Evolutionary conservation across 2,329 filamentous ascomycete genomes (phyloP), one percentile per base, ranked within the genome.

Genomic region (Aspergillus jensenii): DNA sequence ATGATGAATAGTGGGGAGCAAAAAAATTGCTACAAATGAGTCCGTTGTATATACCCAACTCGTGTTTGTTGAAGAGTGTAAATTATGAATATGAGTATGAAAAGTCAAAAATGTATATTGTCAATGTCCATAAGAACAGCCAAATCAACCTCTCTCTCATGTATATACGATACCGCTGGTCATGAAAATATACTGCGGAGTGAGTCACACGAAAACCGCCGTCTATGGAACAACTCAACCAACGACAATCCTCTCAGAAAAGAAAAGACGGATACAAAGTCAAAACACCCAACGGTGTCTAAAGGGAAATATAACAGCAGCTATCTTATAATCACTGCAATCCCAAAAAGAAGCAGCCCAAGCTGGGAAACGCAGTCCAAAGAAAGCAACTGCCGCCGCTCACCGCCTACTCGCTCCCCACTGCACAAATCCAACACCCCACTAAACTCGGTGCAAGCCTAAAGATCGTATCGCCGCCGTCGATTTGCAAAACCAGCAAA

Each of bases 341-440:
- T 23, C 15, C 19, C n/a, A 4, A 4, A 37, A 43, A 44, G 8
- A 37, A 39, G 6, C 23, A 35, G 27, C 9, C 11, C 35, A 33
- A 47, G 33, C 12, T 12, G 8, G 11, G 46, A 27, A 35, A 23
- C 9, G 19, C 11, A 12, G 19, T 21, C 17, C n/a, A 53, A 37
- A 53, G 21, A 31, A 37, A 31, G 19, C 43, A 54, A 47, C 59
- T 62, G 59, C 59, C 58, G 45, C 44, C 45, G 55, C 40, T 56
- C 68, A 71, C 70, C 70, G 70, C 71, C 68, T 65, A 64, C 66
- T 65, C 67, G 63, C 67, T 68, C 67, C 72, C 71, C 70, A 72
- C 71, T 71, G 68, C 71, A 73, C 70, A 73, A 71, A 72, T 64
- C 63, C 67, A 66, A 70, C 71, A 31, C 68, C 67, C 66, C 66